Conservation (phyloP, 208 protist genomes). For the Trypanosoma scelopori region DNA sequence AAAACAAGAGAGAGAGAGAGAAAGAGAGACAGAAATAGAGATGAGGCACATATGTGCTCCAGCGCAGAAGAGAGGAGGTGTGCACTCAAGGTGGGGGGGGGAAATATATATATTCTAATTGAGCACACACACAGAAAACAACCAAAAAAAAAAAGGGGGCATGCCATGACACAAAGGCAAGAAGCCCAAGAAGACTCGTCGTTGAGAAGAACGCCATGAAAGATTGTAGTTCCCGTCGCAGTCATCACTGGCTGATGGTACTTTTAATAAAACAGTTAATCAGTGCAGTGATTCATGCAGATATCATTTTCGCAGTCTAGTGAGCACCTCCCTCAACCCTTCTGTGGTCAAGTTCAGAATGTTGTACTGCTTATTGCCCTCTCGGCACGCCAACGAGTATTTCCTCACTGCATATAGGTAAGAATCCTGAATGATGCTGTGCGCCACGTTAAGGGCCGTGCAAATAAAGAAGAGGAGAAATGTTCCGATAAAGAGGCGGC, state of each 20-base stretch:
- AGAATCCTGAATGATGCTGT: constrained; percentile 70
- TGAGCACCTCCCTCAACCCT: constrained; percentile 41
- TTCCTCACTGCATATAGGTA: constrained; percentile 36
- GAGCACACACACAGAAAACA: constrained; percentile 1
- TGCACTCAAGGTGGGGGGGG: too few species aligned
- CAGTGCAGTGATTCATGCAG: too few species aligned
- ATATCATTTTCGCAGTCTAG: constrained; percentile 23
- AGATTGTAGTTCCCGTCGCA: too few species aligned
- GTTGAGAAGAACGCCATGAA: too few species aligned
- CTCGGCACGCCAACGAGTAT: constrained; percentile 13
- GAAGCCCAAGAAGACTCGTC: too few species aligned
- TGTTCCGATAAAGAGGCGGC: constrained; percentile 45
- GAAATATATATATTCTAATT: not conserved
- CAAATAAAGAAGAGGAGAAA: constrained; percentile 64
- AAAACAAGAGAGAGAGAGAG: constrained; percentile 4
- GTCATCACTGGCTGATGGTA: too few species aligned
- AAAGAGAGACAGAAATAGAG: not conserved
- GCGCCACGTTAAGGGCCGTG: constrained; percentile 58
- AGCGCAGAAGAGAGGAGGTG: too few species aligned
- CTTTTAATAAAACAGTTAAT: too few species aligned
- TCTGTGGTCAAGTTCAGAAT: constrained; percentile 11
- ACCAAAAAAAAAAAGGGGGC: not conserved
- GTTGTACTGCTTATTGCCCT: not conserved
- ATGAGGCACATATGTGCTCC: too few species aligned
- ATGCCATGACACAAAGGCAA: too few species aligned